phyloP scores from a whole-genome alignment of 2,329 filamentous ascomycete species.

The Curvularia lunata region DNA sequence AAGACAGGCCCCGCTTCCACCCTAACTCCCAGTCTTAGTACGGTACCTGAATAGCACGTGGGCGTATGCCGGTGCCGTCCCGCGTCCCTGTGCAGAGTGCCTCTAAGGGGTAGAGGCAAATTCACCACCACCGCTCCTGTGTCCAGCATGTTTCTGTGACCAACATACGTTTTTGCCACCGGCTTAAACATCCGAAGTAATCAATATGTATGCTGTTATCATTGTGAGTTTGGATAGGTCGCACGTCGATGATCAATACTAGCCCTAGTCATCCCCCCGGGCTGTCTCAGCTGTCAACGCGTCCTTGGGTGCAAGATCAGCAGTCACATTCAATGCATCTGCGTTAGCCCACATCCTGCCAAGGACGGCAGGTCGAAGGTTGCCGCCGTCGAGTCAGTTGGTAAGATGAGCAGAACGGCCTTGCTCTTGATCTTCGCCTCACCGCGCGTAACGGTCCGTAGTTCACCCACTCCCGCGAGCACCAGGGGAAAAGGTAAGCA shows the following conservation, averaged over 20 bases:
- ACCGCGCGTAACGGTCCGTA: conserved; percentile 14
- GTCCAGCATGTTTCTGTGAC: background rate
- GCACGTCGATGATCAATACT: conserved; percentile 1
- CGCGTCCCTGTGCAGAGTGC: background rate
- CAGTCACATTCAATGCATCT: conserved; percentile 13
- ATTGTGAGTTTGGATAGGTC: conserved; percentile 3
- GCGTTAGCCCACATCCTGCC: conserved; percentile 18
- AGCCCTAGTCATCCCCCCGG: conserved; percentile 6
- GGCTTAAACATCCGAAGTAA: background rate
- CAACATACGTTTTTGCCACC: background rate
- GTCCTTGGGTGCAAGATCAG: conserved; percentile 15
- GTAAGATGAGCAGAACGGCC: conserved; percentile 8
- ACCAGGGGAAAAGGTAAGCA: conserved; percentile 12
- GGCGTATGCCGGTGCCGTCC: background rate
- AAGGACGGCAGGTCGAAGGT: conserved; percentile 16
- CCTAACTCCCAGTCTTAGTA: conserved; percentile 2
- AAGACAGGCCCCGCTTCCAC: conserved; percentile 2
- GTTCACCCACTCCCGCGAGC: conserved; percentile 9
- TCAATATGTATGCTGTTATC: background rate
- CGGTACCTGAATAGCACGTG: conserved; percentile 10
- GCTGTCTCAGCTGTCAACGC: conserved; percentile 7
- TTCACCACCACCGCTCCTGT: background rate
- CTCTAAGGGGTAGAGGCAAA: background rate
- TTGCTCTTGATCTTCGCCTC: conserved; percentile 12
- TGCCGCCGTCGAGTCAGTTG: conserved; percentile 10